Base-by-base conservation (phyloP, 2,329 filamentous ascomycete genomes). In the Apiospora aurea region DNA sequence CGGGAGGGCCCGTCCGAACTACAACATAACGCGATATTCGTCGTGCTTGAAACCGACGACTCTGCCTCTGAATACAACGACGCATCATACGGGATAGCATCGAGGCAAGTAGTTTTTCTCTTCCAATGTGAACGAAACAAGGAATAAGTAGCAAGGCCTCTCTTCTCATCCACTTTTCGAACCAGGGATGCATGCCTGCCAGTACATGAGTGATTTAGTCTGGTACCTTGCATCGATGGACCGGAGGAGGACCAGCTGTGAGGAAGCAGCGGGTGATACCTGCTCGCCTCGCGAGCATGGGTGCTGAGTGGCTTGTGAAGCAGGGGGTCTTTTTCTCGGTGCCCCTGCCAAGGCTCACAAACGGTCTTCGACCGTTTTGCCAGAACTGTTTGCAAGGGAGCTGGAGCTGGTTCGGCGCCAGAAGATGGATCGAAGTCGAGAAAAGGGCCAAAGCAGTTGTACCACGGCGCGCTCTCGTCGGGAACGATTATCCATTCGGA, bases 141-240 rank as follows among this genome's bases (percentile, higher is more conserved):
- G 57, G 57, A 18, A 64, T 41, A 64, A n/a, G 10, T 8, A 64
- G 57, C 18, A 41, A 38, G 21, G 14, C 57, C 49, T 51, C 49
- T 26, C 49, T 14, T 6, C 47, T 49, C 47, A 34, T 41, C 57
- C 57, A 64, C 57, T 64, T 64, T 64, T 64, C 57, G 21, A 41
- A 6, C 18, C 18, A 24, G 57, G 57, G 57, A 64, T n/a, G 34
- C 29, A 38, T 64, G 34, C 57, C 34, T 16, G 57, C 21, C 57
- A 64, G 57, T 64, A 64, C 57, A 64, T 64, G 57, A 64, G 57
- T 64, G 57, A 64, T 64, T 64, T 64, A 64, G 57, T 38, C 57
- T n/a, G 57, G 57, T 64, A 64, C 57, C 34, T 64, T 64, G 57
- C 57, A 64, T 38, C 57, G 34, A 64, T 64, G 34, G n/a, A 41